A percentile compares a stretch with the other conserved stretches of the same genome.
These are phyloP conservation scores for Curvularia lunata DNA, from an alignment of 2,329 filamentous ascomycete genomes.

Conservation along the genomic window DNA sequence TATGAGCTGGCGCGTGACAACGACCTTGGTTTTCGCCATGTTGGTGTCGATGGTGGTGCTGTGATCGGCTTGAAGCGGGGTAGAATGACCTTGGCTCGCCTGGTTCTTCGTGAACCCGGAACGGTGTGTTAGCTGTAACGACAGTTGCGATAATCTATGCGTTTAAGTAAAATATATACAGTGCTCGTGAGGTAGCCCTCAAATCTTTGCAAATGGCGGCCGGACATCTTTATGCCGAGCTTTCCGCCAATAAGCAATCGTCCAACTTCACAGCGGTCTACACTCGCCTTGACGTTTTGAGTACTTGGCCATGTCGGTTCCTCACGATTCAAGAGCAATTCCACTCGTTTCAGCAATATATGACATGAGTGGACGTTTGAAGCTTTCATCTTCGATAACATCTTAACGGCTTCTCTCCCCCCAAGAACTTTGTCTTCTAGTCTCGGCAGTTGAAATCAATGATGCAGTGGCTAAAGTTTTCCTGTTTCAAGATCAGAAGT, in stretches of 20 bases:
- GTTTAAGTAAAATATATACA: not conserved
- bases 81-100: conserved; percentile 7
- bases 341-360: not conserved
- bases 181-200: not conserved
- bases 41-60: conserved; percentile 16
- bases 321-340: not conserved
- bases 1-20: conserved; percentile 38
- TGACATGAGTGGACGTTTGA: not conserved
- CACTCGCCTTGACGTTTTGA: not conserved
- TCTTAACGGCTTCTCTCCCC: not conserved
- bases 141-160: conserved; percentile 19
- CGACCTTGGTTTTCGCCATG: conserved; percentile 37
- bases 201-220: not conserved
- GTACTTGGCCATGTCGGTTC: not conserved
- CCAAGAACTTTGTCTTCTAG: not conserved
- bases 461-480: not conserved
- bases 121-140: conserved; percentile 14
- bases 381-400: not conserved
- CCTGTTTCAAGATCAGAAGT: not conserved
- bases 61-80: conserved; percentile 28
- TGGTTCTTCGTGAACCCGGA: conserved; percentile 1
- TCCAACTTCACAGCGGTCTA: not conserved
- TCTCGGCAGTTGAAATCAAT: not conserved
- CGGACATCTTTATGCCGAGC: conserved; percentile 22
- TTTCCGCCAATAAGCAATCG: conserved; percentile 29